Evolutionary conservation across 352 stramenopile species (phyloP), one percentile per base, ranked within the genome.

Genomic region (Saprolegnia diclina): DNA sequence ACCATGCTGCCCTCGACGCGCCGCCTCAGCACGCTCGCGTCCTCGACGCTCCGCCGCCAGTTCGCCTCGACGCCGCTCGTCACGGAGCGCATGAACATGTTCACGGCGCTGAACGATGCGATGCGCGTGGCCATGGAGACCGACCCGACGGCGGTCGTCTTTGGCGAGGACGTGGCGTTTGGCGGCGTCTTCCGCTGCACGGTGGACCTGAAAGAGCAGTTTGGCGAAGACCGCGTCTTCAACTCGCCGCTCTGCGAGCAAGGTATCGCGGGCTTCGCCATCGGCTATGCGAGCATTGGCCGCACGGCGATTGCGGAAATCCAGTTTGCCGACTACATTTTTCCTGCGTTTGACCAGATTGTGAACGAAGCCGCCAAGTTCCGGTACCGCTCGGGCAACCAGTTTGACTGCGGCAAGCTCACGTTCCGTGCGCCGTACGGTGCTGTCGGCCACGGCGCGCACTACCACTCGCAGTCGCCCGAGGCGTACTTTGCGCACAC

Each of bases 301-400:
- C 88, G 90, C 56, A 99, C 96, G 16, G 96, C 95, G 10, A 98
- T 99, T 75, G 96, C 96, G 4, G 97, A 99, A 85, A 98, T 99
- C 68, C 92, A 98, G 77, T 97, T 97, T 53, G 94, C 92, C 4
- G 96, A 99, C 81, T 99, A 99, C 76, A 99, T 99, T 62, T 99
- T 98, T 77, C 92, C 92, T 7, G 93, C 91, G 4, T 98, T 98
- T 68, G 93, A 98, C 71, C 91, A 98, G 77, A 97, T 99, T 72
- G 96, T 99, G 35, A 99, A 98, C 75, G 97, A 99, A 77, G 96
- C 97, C 35, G 96, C 96, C 57, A 99, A 99, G 77, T 99, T 97
- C 80, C 87, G 96, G 1, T 99, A 98, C 78, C 87, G 97, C n/a
- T 98, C 87, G 46, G 97, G 97, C 22, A 96, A 97, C 77, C 90